Percentiles rank a stretch among this genome's conserved stretches.
Evolutionary conservation across 371 early-diverging fungal genomes (phyloP).

Genomic region (Mortierella sp.): DNA sequence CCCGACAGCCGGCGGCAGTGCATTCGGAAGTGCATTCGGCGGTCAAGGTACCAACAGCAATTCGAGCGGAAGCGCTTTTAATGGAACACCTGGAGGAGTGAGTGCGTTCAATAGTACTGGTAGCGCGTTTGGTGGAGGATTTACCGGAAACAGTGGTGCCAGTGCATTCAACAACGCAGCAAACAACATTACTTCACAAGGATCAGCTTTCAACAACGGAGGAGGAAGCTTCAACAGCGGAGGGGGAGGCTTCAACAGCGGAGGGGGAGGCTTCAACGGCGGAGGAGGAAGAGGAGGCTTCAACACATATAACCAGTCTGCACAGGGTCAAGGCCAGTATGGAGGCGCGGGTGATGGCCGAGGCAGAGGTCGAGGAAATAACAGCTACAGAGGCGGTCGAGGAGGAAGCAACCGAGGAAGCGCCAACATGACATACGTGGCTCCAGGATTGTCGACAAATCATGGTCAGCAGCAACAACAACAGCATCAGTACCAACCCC

Average conservation of each 20-base stretch:
- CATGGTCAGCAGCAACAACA: slow-evolving; percentile 16
- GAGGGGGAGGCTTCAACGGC: slow-evolving; percentile 13
- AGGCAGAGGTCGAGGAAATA: slow-evolving; percentile 32
- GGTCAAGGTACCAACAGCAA: not conserved
- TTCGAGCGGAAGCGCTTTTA: slow-evolving; percentile 6
- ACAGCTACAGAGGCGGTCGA: slow-evolving; percentile 28
- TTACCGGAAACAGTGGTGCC: not conserved
- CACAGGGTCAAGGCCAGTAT: not conserved
- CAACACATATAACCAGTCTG: not conserved
- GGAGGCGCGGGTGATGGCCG: slow-evolving; percentile 13
- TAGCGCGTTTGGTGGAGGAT: slow-evolving; percentile 8
- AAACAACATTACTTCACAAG: not conserved
- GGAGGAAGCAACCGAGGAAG: slow-evolving; percentile 21
- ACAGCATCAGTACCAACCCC: slow-evolving; percentile 20
- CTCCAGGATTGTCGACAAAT: slow-evolving; percentile 22
- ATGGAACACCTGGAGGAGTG: not conserved
- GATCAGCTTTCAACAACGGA: not conserved
- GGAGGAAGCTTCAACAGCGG: slow-evolving; percentile 7
- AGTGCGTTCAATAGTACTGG: not conserved
- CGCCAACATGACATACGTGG: slow-evolving; percentile 38
- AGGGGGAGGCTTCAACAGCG: not conserved
- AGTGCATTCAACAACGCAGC: not conserved
- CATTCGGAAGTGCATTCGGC: slow-evolving; percentile 12
- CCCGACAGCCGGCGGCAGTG: not conserved
- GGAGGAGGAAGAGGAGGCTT: not conserved